A percentile compares a stretch with the other conserved stretches of the same genome.
Evolutionary conservation across 139 green algal genomes (phyloP).

Genomic region (Chlamydomonas incerta): DNA sequence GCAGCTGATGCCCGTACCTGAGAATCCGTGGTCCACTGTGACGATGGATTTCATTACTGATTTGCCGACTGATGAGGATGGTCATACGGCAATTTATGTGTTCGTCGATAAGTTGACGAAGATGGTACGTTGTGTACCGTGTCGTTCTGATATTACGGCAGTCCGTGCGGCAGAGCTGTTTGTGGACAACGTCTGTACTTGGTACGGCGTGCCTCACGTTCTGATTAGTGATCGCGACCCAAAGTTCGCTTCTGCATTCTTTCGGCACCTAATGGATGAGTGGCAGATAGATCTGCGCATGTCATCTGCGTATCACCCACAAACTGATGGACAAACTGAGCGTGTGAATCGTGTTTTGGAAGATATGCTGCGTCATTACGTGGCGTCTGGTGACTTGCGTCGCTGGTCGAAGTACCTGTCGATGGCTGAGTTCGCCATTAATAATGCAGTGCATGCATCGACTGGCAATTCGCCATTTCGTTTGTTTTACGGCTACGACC

Average conservation of each 20-base stretch:
- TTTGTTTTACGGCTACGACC: slow-evolving; percentile 53
- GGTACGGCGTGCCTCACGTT: too few relatives aligned
- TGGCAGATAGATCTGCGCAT: not conserved
- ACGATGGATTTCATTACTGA: too few relatives aligned
- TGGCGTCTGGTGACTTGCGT: slow-evolving; percentile 4
- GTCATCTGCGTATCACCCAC: not conserved
- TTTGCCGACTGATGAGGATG: too few relatives aligned
- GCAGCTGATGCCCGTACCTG: too few relatives aligned
- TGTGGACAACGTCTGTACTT: not conserved
- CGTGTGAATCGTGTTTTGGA: not conserved
- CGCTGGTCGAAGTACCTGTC: slow-evolving; percentile 62
- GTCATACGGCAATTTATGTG: too few relatives aligned
- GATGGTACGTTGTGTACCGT: slow-evolving; percentile 15
- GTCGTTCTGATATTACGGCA: not conserved
- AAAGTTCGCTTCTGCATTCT: not conserved
- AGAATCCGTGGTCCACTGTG: too few relatives aligned
- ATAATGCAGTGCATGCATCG: slow-evolving; percentile 41
- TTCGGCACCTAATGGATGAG: not conserved
- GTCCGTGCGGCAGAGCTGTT: not conserved
- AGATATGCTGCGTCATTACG: slow-evolving; percentile 16
- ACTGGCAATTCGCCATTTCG: slow-evolving; percentile 56
- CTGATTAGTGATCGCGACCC: not conserved
- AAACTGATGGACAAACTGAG: not conserved
- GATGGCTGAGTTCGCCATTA: slow-evolving; percentile 61
- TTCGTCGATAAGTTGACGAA: not conserved